Evolutionary conservation across 768 basidiomycete genomes (phyloP).

Genomic region (Podaxis rugospora): DNA sequence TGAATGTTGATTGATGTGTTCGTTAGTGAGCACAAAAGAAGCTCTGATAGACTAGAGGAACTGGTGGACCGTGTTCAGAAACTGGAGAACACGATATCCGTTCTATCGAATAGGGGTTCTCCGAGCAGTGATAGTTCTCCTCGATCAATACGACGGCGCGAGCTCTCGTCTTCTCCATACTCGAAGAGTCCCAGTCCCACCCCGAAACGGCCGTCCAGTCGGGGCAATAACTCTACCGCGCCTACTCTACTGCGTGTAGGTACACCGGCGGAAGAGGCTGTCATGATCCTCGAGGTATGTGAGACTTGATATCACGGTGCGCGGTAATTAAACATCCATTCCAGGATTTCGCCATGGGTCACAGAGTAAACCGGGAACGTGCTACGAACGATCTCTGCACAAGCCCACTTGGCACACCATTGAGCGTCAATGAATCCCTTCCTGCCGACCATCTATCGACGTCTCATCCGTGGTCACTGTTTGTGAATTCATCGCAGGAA

Average conservation of each 20-base stretch:
- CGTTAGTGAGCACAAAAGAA: slow-evolving; percentile 2
- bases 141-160: slow-evolving; percentile 7
- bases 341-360: slow-evolving; percentile 12
- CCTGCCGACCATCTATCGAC: slow-evolving; percentile 8
- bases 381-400: neutral
- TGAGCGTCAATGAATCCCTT: neutral
- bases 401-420: slow-evolving; percentile 1
- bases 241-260: slow-evolving; percentile 15
- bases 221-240: slow-evolving; percentile 1
- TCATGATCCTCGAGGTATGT: slow-evolving; percentile 23
- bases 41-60: slow-evolving; percentile 20
- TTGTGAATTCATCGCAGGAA: slow-evolving; percentile 18
- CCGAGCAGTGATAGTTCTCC: slow-evolving; percentile 2
- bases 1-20: neutral
- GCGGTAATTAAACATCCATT: neutral
- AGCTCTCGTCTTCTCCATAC: slow-evolving; percentile 6
- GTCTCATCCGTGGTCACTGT: slow-evolving; percentile 18
- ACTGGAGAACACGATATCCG: slow-evolving; percentile 19
- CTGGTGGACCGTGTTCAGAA: slow-evolving; percentile 20
- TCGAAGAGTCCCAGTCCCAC: slow-evolving; percentile 6
- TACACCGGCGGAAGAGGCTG: slow-evolving; percentile 22
- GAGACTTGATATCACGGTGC: slow-evolving; percentile 1
- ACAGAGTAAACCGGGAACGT: slow-evolving; percentile 1
- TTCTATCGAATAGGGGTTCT: slow-evolving; percentile 15
- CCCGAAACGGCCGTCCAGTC: slow-evolving; percentile 11